Base-by-base conservation (phyloP, 2,329 filamentous ascomycete species). In the Neurospora sp. region DNA sequence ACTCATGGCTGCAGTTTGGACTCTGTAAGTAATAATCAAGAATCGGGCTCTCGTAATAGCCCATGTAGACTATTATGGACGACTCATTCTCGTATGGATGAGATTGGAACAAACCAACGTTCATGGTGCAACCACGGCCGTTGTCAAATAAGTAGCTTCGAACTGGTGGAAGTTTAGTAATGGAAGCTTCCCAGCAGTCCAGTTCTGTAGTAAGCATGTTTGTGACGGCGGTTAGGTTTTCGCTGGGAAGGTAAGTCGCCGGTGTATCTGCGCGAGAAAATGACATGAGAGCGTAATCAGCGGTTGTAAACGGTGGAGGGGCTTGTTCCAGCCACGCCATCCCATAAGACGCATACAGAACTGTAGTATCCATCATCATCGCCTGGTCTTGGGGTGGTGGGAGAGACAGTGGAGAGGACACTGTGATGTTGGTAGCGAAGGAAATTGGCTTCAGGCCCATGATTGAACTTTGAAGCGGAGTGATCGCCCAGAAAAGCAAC, bases 311-410 rank as follows among this genome's bases (percentile, higher is more conserved):
- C 0, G 76, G 40, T 0, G 84, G 84, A 0, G 81, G 74, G 0
- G 76, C 75, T 17, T 87, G 84, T 0, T 80, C 80, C 0, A 87
- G 76, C 81, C 83, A 84, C 0, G 78, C 77, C 0, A 85, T 80
- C 0, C 80, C 82, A 68, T 85, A 86, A 0, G 81, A 82, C 0
- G 78, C 81, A 8, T 85, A 82, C 0, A 83, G 72, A 11, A 85
- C 80, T 0, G 78, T 74, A 0, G 77, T 73, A 1, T 80, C 79
- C 0, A 86, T 37, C 0, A 72, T 6, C 0, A 67, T 6, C 0
- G 71, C 67, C 3, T 81, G 80, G 0, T 78, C 82, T 73, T 88
- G 86, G 0, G 23, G 23, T 23, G 23, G 23, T 23, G 23, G 23
- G 2, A 23, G 23, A 23, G 23, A 23, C 23, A 23, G 23, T 23